These are phyloP conservation scores for Nakaseomyces nivariensis DNA, from an alignment of 1,139 yeast species.

Conservation along the genomic window DNA sequence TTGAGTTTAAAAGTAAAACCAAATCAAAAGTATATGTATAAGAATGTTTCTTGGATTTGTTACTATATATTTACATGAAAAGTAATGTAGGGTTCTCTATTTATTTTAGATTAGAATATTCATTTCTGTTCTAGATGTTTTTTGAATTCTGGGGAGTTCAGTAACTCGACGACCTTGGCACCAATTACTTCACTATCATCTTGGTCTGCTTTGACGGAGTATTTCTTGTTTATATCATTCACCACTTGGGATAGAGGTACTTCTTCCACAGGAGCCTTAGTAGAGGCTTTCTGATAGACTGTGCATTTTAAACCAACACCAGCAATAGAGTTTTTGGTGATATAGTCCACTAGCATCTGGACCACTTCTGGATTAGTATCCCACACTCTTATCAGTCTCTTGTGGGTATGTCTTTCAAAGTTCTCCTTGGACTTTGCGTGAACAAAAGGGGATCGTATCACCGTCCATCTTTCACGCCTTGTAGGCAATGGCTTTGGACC, in stretches of 20 bases:
- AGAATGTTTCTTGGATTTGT: background rate
- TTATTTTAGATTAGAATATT: background rate
- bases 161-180: slow-evolving; percentile 60
- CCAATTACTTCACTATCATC: slow-evolving; percentile 48
- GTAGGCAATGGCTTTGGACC: slow-evolving; percentile 61
- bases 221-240: background rate
- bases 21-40: background rate
- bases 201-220: background rate
- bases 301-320: slow-evolving; percentile 80
- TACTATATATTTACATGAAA: background rate
- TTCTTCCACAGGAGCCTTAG: background rate
- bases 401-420: slow-evolving; percentile 79
- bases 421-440: slow-evolving; percentile 93
- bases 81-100: background rate
- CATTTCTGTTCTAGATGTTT: slow-evolving; percentile 13
- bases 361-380: slow-evolving; percentile 82
- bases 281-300: slow-evolving; percentile 47
- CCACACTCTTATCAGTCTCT: slow-evolving; percentile 61
- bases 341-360: slow-evolving; percentile 71
- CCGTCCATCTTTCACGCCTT: slow-evolving; percentile 85
- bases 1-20: too few relatives aligned
- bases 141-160: slow-evolving; percentile 56
- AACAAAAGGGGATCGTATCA: slow-evolving; percentile 85
- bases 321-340: slow-evolving; percentile 66
- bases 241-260: background rate